phyloP scores from a whole-genome alignment of 768 basidiomycete species.

The Dictyophora rubrovolvata region DNA sequence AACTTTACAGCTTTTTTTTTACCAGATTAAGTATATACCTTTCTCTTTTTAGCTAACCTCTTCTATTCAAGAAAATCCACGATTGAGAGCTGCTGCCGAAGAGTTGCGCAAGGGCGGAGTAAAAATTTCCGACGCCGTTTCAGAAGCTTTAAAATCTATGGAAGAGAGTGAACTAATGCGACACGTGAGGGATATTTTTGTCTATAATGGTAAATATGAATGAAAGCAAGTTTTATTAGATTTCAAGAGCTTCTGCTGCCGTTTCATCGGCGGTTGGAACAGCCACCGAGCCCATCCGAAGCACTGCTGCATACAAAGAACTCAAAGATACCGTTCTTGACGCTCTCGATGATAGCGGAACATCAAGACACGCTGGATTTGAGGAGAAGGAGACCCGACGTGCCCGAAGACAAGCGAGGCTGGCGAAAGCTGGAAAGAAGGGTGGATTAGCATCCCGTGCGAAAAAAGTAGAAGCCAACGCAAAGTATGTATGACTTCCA shows the following conservation, averaged over 20 bases:
- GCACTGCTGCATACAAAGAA: constrained; percentile 89
- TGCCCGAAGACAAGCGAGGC: constrained; percentile 63
- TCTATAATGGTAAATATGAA: not conserved
- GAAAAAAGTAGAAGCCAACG: constrained; percentile 55
- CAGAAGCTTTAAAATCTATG: constrained; percentile 84
- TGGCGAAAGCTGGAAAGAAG: constrained; percentile 75
- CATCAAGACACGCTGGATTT: constrained; percentile 90
- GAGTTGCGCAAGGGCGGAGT: constrained; percentile 84
- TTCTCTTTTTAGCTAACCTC: constrained; percentile 61
- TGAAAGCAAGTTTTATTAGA: constrained; percentile 31
- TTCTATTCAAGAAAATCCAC: constrained; percentile 93
- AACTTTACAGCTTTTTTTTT: constrained; percentile 1
- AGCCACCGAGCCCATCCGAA: constrained; percentile 93
- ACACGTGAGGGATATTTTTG: constrained; percentile 38
- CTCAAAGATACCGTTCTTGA: constrained; percentile 84
- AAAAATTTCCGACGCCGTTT: constrained; percentile 88
- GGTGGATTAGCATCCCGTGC: constrained; percentile 41
- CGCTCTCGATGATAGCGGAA: constrained; percentile 87
- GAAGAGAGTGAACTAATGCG: constrained; percentile 93
- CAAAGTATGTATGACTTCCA: constrained; percentile 50
- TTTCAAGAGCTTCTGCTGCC: constrained; percentile 76
- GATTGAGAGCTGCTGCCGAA: constrained; percentile 83
- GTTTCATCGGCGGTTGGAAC: constrained; percentile 78
- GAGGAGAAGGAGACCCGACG: constrained; percentile 90
- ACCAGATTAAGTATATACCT: constrained; percentile 5